Percentiles rank a stretch among this genome's conserved stretches.
phyloP scores from a whole-genome alignment of 495 filamentous ascomycete genomes.

The Immersiella caudata region DNA sequence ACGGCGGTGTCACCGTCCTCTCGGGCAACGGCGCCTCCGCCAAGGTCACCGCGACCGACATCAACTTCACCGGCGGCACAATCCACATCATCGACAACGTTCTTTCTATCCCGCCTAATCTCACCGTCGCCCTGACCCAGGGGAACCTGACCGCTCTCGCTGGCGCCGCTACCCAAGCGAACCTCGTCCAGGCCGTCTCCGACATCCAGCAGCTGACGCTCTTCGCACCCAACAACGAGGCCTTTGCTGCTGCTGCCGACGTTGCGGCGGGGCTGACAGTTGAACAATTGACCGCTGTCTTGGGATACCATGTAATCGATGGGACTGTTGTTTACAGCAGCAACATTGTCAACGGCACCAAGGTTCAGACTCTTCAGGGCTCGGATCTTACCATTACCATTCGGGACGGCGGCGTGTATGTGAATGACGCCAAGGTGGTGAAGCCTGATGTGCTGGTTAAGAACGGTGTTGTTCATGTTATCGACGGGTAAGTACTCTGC shows the following conservation, averaged over 20 bases:
- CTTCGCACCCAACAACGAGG: conserved; percentile 61
- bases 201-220: conserved; percentile 58
- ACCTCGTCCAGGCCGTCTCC: conserved; percentile 50
- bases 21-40: conserved; percentile 44
- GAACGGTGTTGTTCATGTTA: conserved; percentile 71
- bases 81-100: conserved; percentile 67
- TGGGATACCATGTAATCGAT: conserved; percentile 63
- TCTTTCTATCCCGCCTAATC: conserved; percentile 57
- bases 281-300: conserved; percentile 50
- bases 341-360: conserved; percentile 23
- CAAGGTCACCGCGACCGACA: conserved; percentile 48
- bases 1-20: conserved; percentile 44
- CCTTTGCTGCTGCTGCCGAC: conserved; percentile 60
- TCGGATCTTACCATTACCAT: conserved; percentile 55
- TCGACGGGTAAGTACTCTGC: conserved; percentile 52
- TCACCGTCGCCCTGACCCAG: conserved; percentile 50
- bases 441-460: conserved; percentile 59
- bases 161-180: conserved; percentile 55
- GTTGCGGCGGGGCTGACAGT: conserved; percentile 49
- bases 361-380: conserved; percentile 45
- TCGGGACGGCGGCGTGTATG: conserved; percentile 44
- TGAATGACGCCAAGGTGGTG: conserved; percentile 44
- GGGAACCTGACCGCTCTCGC: conserved; percentile 59
- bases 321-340: conserved; percentile 58
- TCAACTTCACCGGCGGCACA: conserved; percentile 64